These are phyloP conservation scores for Ambrosia artemisiifolia DNA, from an alignment of 129 eudicot species.

Conservation along the genomic window DNA sequence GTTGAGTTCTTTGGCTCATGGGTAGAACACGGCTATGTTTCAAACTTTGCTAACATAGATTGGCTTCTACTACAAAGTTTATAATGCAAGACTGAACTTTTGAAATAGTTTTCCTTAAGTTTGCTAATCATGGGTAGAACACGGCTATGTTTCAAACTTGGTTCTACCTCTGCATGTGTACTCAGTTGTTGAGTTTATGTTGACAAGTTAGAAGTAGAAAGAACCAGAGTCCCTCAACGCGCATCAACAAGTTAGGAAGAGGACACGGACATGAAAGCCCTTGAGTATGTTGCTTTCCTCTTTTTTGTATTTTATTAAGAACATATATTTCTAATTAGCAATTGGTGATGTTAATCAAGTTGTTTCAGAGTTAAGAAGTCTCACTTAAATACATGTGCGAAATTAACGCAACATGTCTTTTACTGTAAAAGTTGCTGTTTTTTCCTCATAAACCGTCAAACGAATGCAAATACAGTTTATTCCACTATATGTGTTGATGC, in stretches of 20 bases:
- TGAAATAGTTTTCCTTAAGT: constrained; percentile 9
- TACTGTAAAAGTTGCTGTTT: background rate
- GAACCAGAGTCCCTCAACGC: constrained; percentile 77
- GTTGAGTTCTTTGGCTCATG: constrained; percentile 10
- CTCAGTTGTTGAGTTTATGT: background rate
- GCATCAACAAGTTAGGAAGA: constrained; percentile 86
- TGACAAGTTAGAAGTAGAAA: constrained; percentile 69
- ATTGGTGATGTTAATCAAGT: constrained; percentile 3
- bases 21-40: background rate
- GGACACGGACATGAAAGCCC: constrained; percentile 91
- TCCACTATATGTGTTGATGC: background rate
- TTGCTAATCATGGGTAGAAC: constrained; percentile 11
- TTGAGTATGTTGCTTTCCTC: constrained; percentile 58
- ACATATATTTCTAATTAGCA: constrained; percentile 3
- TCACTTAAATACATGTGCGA: constrained; percentile 4
- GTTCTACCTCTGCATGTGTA: constrained; percentile 13
- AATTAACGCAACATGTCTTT: background rate
- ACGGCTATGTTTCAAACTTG: too few species aligned
- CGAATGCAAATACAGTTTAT: background rate
- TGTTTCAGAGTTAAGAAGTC: background rate
- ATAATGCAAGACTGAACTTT: background rate
- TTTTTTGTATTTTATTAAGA: background rate
- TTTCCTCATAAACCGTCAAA: background rate
- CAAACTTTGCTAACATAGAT: background rate
- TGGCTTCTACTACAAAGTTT: background rate